Conservation (phyloP, 164 flowering plant genomes). For the Akebia trifoliata region DNA sequence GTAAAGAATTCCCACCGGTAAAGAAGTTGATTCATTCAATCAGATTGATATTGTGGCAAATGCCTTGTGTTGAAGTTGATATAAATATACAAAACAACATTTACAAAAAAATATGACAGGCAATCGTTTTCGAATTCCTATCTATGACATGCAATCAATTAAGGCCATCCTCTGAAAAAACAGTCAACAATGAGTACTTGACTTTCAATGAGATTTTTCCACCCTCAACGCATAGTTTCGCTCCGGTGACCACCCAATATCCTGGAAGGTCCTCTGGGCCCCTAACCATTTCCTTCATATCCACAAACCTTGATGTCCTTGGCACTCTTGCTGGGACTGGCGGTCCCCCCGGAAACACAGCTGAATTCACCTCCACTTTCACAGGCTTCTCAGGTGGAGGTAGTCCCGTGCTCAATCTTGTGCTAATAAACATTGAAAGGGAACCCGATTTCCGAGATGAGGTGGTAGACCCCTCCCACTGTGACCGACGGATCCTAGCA, state of each 20-base stretch:
- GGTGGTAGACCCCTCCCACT: constrained; percentile 70
- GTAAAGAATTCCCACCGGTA: too few relatives aligned
- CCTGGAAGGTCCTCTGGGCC: constrained; percentile 91
- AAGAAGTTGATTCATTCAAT: too few relatives aligned
- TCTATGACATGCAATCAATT: too few relatives aligned
- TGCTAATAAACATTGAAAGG: constrained; percentile 55
- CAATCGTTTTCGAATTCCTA: too few relatives aligned
- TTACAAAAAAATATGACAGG: too few relatives aligned
- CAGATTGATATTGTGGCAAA: too few relatives aligned
- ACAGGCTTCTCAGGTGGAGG: constrained; percentile 34
- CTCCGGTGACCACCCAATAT: constrained; percentile 93
- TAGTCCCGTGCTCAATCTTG: constrained; percentile 46
- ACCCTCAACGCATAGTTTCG: constrained; percentile 64
- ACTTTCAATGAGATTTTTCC: constrained; percentile 67
- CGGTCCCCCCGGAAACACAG: constrained; percentile 72
- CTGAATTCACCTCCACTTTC: constrained; percentile 68
- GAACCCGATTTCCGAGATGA: constrained; percentile 60
- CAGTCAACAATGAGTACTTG: constrained; percentile 65
- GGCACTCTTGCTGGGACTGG: constrained; percentile 46
- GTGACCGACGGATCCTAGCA: constrained; percentile 61
- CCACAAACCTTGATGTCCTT: constrained; percentile 55
- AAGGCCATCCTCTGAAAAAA: constrained; percentile 46
- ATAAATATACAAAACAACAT: too few relatives aligned
- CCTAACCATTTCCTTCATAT: constrained; percentile 64
- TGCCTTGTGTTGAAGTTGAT: too few relatives aligned